Base-by-base conservation (phyloP, 331 rosid species). In the Saraca asoca region DNA sequence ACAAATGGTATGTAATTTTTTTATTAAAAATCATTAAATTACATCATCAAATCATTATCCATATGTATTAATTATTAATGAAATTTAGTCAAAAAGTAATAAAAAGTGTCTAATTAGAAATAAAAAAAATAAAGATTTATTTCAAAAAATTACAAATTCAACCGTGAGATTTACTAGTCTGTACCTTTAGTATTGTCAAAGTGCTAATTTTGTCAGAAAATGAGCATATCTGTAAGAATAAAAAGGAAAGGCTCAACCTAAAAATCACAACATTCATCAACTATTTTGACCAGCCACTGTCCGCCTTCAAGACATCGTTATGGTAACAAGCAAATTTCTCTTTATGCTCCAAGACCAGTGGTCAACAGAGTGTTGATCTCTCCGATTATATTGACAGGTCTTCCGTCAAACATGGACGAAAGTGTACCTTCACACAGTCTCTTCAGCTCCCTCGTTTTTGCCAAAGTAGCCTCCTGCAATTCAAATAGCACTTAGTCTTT, bases 331-430 rank as follows among this genome's bases (percentile, higher is more conserved):
- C 43, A 66, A 62, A 44, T 45, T 72, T 31, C 52, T 61, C 13
- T 37, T 80, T 72, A 91, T 34, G 85, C 85, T 68, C 88, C 89
- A 57, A 81, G 69, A 67, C 95, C 87, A 68, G 89, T 89, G 29
- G 80, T 66, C 74, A 92, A 45, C 20, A 92, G 59, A 20, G 88
- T 46, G 52, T 89, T 92, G 53, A 92, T 89, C 74, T 92, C 98
- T 13, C 98, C 98, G 12, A 89, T 92, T 62, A 92, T 87, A 76
- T 87, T 82, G 39, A 92, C 96, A n/a, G 98, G 95, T 49, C 98
- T 87, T 62, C 98, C 98, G 70, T 92, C 95, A 72, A 92, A 92
- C 92, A 92, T 79, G 69, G 96, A 87, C 35, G 98, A 91, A 59
- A 83, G 90, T 33, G 80, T 83, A 75, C 76, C 75, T 71, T 91